These are phyloP conservation scores for Erodium moschatum DNA, from an alignment of 441 rosid genomes.

Conservation along the genomic window DNA sequence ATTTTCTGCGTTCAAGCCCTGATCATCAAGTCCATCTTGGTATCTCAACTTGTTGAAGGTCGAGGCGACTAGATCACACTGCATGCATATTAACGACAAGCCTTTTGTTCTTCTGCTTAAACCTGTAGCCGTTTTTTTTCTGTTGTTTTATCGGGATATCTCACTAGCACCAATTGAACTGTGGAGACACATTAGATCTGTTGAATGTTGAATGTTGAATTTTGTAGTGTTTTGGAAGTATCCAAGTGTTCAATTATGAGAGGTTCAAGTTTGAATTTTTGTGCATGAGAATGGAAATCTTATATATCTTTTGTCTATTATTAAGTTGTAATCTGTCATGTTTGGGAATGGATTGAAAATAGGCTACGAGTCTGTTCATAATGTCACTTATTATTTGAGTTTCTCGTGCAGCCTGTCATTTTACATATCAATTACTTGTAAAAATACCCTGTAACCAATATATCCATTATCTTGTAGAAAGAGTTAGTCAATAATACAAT, in stretches of 20 bases:
- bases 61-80: neutral
- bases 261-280: neutral
- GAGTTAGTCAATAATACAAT: too few species aligned
- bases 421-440: too few species aligned
- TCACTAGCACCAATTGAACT: neutral
- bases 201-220: neutral
- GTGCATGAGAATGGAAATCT: neutral
- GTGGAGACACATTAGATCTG: neutral
- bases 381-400: too few species aligned
- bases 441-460: too few species aligned
- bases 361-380: too few species aligned
- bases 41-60: neutral
- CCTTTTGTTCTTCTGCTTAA: neutral
- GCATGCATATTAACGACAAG: neutral
- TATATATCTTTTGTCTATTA: too few species aligned
- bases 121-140: neutral
- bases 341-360: too few species aligned
- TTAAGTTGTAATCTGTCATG: too few species aligned
- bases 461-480: too few species aligned
- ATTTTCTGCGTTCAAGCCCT: conserved; percentile 47
- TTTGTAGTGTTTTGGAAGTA: neutral
- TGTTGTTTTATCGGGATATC: neutral
- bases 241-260: neutral
- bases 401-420: too few species aligned
- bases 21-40: neutral